These are phyloP conservation scores for Hypoxylon sp. DNA, from an alignment of 2,329 filamentous ascomycete species.

Conservation along the genomic window DNA sequence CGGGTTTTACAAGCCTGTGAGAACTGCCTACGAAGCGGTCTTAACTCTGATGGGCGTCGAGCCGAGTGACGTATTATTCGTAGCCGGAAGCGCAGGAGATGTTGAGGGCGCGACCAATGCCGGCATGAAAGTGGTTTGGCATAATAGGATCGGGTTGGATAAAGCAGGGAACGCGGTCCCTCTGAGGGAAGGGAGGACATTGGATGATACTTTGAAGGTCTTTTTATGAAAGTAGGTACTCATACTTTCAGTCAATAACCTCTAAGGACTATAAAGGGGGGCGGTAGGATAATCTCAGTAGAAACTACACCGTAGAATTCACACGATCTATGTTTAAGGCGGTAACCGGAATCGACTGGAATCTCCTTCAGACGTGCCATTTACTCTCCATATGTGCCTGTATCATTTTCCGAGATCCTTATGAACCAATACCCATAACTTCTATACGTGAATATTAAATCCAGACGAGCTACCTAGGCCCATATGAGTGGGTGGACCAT, in stretches of 20 bases:
- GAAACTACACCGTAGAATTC: no score
- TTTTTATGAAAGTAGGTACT: slow-evolving; percentile 28
- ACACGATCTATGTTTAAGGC: no score
- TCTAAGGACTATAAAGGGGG: no score
- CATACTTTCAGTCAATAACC: no score
- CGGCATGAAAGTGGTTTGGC: slow-evolving; percentile 53
- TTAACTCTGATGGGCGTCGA: slow-evolving; percentile 42
- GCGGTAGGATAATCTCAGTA: no score
- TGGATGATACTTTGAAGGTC: slow-evolving; percentile 35
- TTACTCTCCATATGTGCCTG: background rate
- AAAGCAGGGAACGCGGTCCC: slow-evolving; percentile 41
- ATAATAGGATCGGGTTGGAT: slow-evolving; percentile 46
- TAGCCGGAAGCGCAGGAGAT: slow-evolving; percentile 52
- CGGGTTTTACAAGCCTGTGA: slow-evolving; percentile 51
- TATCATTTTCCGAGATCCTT: background rate
- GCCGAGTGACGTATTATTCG: slow-evolving; percentile 46
- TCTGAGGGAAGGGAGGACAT: slow-evolving; percentile 36
- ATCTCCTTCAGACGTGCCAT: background rate
- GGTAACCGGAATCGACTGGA: no score
- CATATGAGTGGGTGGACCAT: no score
- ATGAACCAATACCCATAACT: no score
- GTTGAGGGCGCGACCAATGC: slow-evolving; percentile 49
- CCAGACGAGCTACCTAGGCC: no score
- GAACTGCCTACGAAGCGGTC: slow-evolving; percentile 46
- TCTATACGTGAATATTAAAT: no score